phyloP scores from a whole-genome alignment of 2,329 filamentous ascomycete species.

The Alternaria sp. region DNA sequence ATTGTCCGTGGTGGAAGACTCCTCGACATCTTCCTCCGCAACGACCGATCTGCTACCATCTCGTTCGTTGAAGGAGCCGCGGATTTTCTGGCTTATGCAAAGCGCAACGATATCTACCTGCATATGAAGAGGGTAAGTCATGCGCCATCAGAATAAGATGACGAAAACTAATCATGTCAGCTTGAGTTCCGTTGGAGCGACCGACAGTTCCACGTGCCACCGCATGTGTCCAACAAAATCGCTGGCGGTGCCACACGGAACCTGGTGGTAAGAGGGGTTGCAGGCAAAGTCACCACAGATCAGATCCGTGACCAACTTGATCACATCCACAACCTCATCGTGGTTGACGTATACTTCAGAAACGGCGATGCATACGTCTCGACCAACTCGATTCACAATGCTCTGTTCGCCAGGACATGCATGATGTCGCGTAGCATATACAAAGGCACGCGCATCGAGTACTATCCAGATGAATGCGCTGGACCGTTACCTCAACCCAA shows the following conservation, averaged over 20 bases:
- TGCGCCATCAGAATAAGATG: neutral
- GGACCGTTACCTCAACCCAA: slow-evolving; percentile 59
- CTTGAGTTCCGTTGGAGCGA: slow-evolving; percentile 75
- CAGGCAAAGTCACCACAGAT: slow-evolving; percentile 67
- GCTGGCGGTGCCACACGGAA: slow-evolving; percentile 75
- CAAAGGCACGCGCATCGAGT: slow-evolving; percentile 75
- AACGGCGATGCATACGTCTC: slow-evolving; percentile 71
- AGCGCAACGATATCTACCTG: slow-evolving; percentile 73
- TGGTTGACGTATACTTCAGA: slow-evolving; percentile 70
- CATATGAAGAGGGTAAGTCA: slow-evolving; percentile 70
- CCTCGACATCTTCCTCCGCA: slow-evolving; percentile 72
- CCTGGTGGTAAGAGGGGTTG: slow-evolving; percentile 70
- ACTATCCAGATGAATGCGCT: slow-evolving; percentile 76
- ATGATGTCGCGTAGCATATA: slow-evolving; percentile 76
- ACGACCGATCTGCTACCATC: slow-evolving; percentile 69
- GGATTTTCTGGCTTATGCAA: slow-evolving; percentile 71
- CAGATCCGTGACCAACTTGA: slow-evolving; percentile 77
- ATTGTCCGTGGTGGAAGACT: slow-evolving; percentile 75
- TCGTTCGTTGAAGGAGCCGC: slow-evolving; percentile 72
- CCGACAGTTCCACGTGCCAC: slow-evolving; percentile 72
- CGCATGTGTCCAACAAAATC: slow-evolving; percentile 72
- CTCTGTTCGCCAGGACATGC: slow-evolving; percentile 78
- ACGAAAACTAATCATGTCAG: slow-evolving; percentile 53
- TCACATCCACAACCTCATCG: slow-evolving; percentile 81
- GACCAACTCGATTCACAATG: slow-evolving; percentile 80